Evolutionary conservation across 345 rosid species (phyloP).

Genomic region (Xanthoceras sorbifolium): DNA sequence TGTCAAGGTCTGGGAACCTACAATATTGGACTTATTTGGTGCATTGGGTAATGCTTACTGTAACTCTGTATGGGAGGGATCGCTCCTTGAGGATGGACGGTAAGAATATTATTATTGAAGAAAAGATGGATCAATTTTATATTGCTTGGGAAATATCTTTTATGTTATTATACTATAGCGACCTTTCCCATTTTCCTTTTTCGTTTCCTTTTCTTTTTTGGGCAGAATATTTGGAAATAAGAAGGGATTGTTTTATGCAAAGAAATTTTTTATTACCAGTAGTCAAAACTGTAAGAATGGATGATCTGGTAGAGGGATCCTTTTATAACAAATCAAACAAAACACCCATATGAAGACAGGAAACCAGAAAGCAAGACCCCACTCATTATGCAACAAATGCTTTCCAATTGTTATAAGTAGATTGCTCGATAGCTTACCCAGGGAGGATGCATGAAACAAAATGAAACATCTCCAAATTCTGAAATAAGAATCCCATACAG

Average conservation of each 20-base stretch:
- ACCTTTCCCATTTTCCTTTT: background rate
- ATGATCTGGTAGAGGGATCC: background rate
- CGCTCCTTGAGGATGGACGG: constrained; percentile 49
- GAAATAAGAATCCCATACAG: background rate
- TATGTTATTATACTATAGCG: background rate
- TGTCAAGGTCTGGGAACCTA: constrained; percentile 90
- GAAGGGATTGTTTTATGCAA: background rate
- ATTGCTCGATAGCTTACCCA: too few species aligned
- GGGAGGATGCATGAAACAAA: background rate
- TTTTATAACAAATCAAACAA: background rate
- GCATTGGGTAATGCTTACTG: constrained; percentile 74
- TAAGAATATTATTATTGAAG: constrained; percentile 30
- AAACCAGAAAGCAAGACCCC: background rate
- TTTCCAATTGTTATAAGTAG: background rate
- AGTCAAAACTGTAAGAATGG: background rate
- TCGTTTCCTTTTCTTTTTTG: background rate
- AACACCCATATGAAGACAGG: background rate
- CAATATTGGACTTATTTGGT: constrained; percentile 65
- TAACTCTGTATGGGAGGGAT: constrained; percentile 81
- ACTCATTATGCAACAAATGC: background rate
- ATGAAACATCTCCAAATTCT: background rate
- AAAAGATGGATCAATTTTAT: background rate
- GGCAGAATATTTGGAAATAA: background rate
- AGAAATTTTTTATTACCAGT: background rate
- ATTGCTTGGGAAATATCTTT: background rate